Evolutionary conservation across 2,329 filamentous ascomycete genomes (phyloP).

Genomic region (Sporothrix variecibatus): DNA sequence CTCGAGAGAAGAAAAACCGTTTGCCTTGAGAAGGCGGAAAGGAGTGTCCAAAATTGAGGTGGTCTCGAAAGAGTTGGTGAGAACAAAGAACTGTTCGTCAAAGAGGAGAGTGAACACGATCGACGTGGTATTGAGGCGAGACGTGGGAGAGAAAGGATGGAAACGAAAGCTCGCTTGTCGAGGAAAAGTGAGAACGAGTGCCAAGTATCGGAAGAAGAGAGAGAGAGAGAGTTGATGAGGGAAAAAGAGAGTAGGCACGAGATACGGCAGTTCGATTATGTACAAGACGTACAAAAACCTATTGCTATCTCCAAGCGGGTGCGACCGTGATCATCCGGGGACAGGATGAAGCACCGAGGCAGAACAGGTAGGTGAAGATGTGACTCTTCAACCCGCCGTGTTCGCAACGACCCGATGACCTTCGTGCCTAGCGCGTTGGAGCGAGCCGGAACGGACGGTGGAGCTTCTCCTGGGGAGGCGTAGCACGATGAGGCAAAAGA

Average conservation of each 20-base stretch:
- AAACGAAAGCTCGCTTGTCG: not conserved
- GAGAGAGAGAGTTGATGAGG: not conserved
- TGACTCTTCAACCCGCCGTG: conserved; percentile 49
- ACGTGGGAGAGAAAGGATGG: not conserved
- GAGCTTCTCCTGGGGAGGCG: conserved; percentile 22
- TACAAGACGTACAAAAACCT: conserved; percentile 39
- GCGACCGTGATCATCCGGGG: conserved; percentile 45
- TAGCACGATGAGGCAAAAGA: conserved; percentile 20
- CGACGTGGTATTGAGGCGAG: conserved; percentile 25
- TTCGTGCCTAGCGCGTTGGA: conserved; percentile 21
- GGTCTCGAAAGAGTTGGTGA: not conserved
- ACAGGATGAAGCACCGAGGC: conserved; percentile 38
- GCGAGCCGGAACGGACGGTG: conserved; percentile 19
- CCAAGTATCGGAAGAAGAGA: not conserved
- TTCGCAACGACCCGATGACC: conserved; percentile 33
- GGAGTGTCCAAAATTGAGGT: conserved; percentile 8
- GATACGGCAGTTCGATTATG: conserved; percentile 24
- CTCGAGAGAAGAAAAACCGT: not conserved
- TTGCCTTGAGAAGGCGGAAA: not conserved
- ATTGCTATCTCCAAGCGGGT: conserved; percentile 22
- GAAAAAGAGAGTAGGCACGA: conserved; percentile 14
- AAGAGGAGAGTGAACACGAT: conserved; percentile 23
- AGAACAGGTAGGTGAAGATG: conserved; percentile 49
- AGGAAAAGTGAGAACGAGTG: not conserved
- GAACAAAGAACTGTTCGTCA: conserved; percentile 5